Base-by-base conservation (phyloP, 2,329 filamentous ascomycete species). In the Fusarium incarnatum region DNA sequence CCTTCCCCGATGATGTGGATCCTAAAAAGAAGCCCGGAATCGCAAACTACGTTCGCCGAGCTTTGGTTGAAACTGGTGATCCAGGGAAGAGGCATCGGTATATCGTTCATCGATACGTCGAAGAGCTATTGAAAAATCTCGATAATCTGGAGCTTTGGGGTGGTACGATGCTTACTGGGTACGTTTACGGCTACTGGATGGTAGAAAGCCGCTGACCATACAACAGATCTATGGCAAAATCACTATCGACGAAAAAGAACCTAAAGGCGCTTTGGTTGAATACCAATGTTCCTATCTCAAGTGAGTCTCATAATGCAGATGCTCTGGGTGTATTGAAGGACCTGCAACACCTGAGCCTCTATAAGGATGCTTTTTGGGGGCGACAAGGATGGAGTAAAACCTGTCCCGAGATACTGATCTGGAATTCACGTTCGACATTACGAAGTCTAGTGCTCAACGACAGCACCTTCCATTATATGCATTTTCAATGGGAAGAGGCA, bases 351-450 rank as follows among this genome's bases (percentile, higher is more conserved):
- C 34, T 53, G 34, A 4, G 18, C 10, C 1, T n/a, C 9, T 37
- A 12, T 12, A 12, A 12, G 2, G 18, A 37, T 12, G 16, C 6
- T 18, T 37, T 18, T 6, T 37, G 16, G 16, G 32, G 32, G 16
- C 32, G 32, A 18, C 32, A 2, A 8, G 6, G 15, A 11, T 27
- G 7, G 8, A 28, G 4, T 15, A 32, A 41, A 2, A 25, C 40
- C 13, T 8, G 12, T 9, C 25, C 20, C 40, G 30, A 34, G 25
- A 8, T n/a, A 2, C 8, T 67, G 34, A 37, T 73, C 6, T 20
- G 45, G 6, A 75, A 74, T 41, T 74, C 73, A 2, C 42, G 23
- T 6, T 64, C 60, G 2, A 73, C 70, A 5, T 57, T 73, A 15
- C 49, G 40, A 10, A 71, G 60, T 18, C 42, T 73, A 1, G 6